Percentiles rank a stretch among this genome's conserved stretches.
These are phyloP conservation scores for Umbelopsis vinacea DNA, from an alignment of 192 early-diverging fungal species.

Conservation along the genomic window DNA sequence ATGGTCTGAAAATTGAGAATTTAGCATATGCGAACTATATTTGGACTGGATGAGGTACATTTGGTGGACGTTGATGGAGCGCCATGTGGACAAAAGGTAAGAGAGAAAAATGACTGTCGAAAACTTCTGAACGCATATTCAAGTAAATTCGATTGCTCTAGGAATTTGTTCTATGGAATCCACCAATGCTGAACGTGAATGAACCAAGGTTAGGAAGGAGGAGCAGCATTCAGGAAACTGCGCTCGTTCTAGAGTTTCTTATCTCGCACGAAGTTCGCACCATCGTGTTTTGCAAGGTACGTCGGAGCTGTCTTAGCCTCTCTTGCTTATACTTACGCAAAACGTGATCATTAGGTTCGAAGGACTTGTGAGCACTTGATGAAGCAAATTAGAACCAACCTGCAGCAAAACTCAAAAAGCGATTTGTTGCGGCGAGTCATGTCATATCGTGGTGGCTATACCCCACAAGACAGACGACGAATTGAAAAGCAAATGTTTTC, in stretches of 20 bases:
- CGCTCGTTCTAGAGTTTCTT: conserved; percentile 41
- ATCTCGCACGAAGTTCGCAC: conserved; percentile 44
- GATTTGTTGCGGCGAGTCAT: conserved; percentile 47
- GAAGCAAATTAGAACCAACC: conserved; percentile 39
- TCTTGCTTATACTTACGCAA: neutral
- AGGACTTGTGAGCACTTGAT: conserved; percentile 45
- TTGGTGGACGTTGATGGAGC: conserved; percentile 41
- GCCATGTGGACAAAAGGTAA: conserved; percentile 42
- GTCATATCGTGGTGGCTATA: conserved; percentile 83
- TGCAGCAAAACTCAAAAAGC: conserved; percentile 23
- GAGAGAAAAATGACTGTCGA: neutral
- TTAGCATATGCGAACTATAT: conserved; percentile 42
- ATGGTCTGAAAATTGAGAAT: neutral
- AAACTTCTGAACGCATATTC: neutral
- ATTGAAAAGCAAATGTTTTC: conserved; percentile 74
- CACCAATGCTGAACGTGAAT: conserved; percentile 29
- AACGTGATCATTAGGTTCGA: conserved; percentile 12
- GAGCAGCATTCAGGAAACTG: conserved; percentile 35
- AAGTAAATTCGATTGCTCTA: neutral
- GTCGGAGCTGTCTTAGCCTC: neutral
- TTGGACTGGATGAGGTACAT: conserved; percentile 32
- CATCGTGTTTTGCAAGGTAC: conserved; percentile 62
- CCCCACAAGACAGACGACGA: conserved; percentile 59
- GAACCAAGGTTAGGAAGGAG: conserved; percentile 16
- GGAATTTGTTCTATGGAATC: conserved; percentile 53